Percentiles rank a stretch among this genome's conserved stretches.
phyloP scores from a whole-genome alignment of 495 filamentous ascomycete species.

The Cercophora samala region DNA sequence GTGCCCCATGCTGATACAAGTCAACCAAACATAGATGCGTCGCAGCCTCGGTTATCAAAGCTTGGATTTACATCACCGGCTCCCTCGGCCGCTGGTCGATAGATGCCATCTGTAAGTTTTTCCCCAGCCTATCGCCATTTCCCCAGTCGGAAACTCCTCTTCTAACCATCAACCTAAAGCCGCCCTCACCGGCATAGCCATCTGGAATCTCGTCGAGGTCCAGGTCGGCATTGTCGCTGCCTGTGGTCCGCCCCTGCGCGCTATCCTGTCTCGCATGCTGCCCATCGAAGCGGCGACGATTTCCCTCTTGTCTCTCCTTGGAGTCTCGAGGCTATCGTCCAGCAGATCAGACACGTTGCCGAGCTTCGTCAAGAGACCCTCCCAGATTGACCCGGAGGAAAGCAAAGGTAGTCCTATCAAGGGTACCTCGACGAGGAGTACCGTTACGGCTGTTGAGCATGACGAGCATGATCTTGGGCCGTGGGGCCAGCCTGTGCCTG shows the following conservation, averaged over 20 bases:
- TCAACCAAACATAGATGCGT: conserved; percentile 13
- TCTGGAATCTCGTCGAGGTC: conserved; percentile 27
- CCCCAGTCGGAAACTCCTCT: conserved; percentile 1
- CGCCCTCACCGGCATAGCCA: conserved; percentile 13
- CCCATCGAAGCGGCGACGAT: conserved; percentile 10
- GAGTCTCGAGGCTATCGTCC: neutral
- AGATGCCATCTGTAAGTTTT: conserved; percentile 22
- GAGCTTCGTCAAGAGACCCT: conserved; percentile 2
- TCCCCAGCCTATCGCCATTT: neutral
- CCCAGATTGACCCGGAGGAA: neutral
- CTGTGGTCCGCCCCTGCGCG: conserved; percentile 19
- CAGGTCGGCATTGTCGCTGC: conserved; percentile 27
- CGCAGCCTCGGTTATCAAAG: conserved; percentile 21
- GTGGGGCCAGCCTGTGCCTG: neutral
- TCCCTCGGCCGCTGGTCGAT: conserved; percentile 8
- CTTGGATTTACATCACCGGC: conserved; percentile 20
- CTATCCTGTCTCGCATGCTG: conserved; percentile 12
- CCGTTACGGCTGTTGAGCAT: neutral
- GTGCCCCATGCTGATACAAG: too few species aligned
- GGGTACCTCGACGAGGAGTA: neutral
- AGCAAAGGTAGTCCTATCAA: neutral
- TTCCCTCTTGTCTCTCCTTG: conserved; percentile 16
- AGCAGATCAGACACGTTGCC: neutral
- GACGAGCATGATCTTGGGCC: neutral
- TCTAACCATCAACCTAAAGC: conserved; percentile 11